Evolutionary conservation across 257 asterid species (phyloP), one percentile per base, ranked within the genome.

Genomic region (Solanum pimpinellifolium): DNA sequence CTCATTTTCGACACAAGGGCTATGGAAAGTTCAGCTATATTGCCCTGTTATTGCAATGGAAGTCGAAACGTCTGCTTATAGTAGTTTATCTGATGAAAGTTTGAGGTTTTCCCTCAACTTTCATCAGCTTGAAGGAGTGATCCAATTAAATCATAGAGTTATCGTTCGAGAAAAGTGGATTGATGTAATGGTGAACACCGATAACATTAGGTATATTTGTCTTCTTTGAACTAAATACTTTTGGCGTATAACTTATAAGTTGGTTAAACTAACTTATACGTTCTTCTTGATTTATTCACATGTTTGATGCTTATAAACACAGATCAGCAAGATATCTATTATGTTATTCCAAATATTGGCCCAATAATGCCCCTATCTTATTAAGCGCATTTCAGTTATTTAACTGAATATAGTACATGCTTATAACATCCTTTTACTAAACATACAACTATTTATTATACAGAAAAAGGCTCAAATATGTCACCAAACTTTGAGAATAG

Each of bases 21-120:
- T 95, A 62, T 96, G 98, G 99, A 96, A 96, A 78, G 94, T 96
- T 37, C 98, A 95, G 91, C 56, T 96, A 31, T 96, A 93, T 44
- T 94, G 98, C 42, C 99, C 99, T 3, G 88, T 96, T 18, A 93
- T 95, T 3, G 98, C 98, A 81, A 95, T 96, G 99, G 86, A 85
- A 2, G 82, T 92, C 9, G 93, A 92, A 4, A 93, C 89, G 84
- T 76, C 92, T 2, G 91, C 93, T 10, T n/a, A 18, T 66, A 87
- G 83, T 9, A 84, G 90, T 49, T 60, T 92, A 0, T 84, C 95
- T 0, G 97, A 93, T 87, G 99, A 96, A 3, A 92, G 90, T 21
- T 88, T 96, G 84, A 14, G 90, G 73, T 95, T 94, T 83, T 93
- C 97, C 7, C 95, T 96, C 5, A 94, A 94, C 60, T 92, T 91